These are phyloP conservation scores for Fraxinus anomala DNA, from an alignment of 257 asterid species.

Conservation along the genomic window DNA sequence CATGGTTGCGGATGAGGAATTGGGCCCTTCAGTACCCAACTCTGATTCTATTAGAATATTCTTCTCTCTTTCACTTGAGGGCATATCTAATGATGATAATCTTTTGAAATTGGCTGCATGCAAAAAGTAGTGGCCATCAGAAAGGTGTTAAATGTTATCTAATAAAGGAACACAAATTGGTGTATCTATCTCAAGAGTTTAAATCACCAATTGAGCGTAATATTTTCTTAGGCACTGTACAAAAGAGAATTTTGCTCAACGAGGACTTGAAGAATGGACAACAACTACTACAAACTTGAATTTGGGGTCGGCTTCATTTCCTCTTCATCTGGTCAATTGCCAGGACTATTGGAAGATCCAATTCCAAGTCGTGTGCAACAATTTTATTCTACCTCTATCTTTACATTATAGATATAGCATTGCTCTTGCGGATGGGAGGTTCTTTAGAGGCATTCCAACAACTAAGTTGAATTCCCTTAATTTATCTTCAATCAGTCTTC, in stretches of 20 bases:
- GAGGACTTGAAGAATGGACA: neutral
- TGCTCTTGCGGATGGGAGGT: neutral
- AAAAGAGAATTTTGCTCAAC: neutral
- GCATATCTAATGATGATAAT: constrained; percentile 34
- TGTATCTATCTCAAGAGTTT: constrained; percentile 16
- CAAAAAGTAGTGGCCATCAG: constrained; percentile 20
- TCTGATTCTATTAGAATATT: constrained; percentile 38
- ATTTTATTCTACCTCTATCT: neutral
- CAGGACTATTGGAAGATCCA: neutral
- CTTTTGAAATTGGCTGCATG: constrained; percentile 28
- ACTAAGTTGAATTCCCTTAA: neutral
- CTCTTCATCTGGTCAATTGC: neutral
- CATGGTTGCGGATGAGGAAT: constrained; percentile 45
- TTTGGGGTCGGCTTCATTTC: neutral
- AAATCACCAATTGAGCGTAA: neutral
- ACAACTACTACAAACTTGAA: neutral
- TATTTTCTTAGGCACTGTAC: neutral
- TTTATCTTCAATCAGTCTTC: neutral
- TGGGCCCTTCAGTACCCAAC: constrained; percentile 40
- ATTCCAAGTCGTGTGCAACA: neutral
- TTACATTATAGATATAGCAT: neutral
- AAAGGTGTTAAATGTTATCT: constrained; percentile 26
- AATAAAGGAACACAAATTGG: constrained; percentile 13
- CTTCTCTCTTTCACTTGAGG: constrained; percentile 35
- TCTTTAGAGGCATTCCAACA: neutral